phyloP scores from a whole-genome alignment of 169 alveolate genomes.

The Amoebophrya sp. region DNA sequence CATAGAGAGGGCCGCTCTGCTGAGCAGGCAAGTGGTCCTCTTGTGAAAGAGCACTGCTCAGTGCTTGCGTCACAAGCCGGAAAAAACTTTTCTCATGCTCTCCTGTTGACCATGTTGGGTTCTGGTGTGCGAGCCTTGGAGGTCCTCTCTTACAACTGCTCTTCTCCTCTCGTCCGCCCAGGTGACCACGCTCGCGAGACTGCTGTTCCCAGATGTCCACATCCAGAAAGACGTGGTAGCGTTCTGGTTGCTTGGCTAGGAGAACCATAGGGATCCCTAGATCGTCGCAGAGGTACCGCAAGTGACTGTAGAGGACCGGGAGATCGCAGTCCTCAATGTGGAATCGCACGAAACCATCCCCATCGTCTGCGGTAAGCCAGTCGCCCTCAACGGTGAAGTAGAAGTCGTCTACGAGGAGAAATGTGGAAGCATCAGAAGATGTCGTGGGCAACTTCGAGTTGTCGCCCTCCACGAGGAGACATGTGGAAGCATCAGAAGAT shows the following conservation, averaged over 20 bases:
- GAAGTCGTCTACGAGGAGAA: background rate
- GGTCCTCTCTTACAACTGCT: background rate
- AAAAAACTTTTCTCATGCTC: background rate
- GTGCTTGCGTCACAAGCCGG: background rate
- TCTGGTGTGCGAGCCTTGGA: background rate
- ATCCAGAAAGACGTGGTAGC: background rate
- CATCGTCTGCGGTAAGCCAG: background rate
- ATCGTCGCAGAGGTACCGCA: background rate
- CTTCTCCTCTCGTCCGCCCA: background rate
- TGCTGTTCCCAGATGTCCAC: background rate
- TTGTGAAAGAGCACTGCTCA: background rate
- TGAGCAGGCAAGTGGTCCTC: background rate
- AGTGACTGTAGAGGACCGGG: background rate
- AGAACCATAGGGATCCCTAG: background rate
- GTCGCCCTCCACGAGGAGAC: too few species aligned
- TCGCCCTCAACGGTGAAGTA: conserved; percentile 16
- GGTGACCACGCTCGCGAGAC: too few species aligned
- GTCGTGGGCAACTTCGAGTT: too few species aligned
- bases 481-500: too few species aligned
- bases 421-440: too few species aligned
- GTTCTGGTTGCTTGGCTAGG: background rate
- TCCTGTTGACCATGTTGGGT: background rate
- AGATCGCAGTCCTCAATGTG: background rate
- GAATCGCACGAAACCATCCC: conserved; percentile 3
- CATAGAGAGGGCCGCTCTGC: background rate